phyloP scores from a whole-genome alignment of 257 asterid genomes.

The Leptodermis oblonga region DNA sequence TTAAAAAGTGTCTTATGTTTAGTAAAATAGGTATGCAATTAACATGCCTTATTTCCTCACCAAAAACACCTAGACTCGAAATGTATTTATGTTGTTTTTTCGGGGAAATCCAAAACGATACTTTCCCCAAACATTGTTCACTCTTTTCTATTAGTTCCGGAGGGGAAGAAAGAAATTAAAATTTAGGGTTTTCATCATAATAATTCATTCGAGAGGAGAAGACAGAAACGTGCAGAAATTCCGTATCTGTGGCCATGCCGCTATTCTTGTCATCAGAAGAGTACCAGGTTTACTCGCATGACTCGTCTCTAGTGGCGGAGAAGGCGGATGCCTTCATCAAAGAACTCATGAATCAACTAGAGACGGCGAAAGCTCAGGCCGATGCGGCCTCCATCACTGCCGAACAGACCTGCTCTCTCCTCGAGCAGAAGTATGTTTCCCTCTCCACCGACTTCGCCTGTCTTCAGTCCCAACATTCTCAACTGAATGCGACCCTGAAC shows the following conservation, averaged over 20 bases:
- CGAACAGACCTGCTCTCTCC: constrained; percentile 77
- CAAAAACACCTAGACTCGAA: too few relatives aligned
- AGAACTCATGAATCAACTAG: constrained; percentile 55
- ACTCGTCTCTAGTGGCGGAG: constrained; percentile 55
- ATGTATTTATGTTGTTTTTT: too few relatives aligned
- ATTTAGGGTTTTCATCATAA: neutral
- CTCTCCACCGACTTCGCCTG: constrained; percentile 53
- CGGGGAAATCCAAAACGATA: too few relatives aligned
- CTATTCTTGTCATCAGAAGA: constrained; percentile 79
- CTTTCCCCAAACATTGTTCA: too few relatives aligned
- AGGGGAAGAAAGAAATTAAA: neutral
- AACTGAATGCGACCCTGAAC: constrained; percentile 43
- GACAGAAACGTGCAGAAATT: neutral
- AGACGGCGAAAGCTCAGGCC: constrained; percentile 76
- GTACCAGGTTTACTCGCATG: constrained; percentile 51
- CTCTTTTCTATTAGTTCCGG: too few relatives aligned
- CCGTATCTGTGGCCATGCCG: constrained; percentile 48
- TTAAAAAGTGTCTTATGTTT: too few relatives aligned
- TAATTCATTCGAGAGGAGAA: too few relatives aligned
- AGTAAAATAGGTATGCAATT: too few relatives aligned
- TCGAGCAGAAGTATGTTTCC: constrained; percentile 76
- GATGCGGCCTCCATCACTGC: constrained; percentile 86
- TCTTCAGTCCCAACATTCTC: constrained; percentile 50
- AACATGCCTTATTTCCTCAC: too few relatives aligned
- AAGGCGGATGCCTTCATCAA: constrained; percentile 82